A percentile compares a stretch with the other conserved stretches of the same genome.
Evolutionary conservation across 352 stramenopile species (phyloP).

Genomic region (Thraustochytrium sp.): DNA sequence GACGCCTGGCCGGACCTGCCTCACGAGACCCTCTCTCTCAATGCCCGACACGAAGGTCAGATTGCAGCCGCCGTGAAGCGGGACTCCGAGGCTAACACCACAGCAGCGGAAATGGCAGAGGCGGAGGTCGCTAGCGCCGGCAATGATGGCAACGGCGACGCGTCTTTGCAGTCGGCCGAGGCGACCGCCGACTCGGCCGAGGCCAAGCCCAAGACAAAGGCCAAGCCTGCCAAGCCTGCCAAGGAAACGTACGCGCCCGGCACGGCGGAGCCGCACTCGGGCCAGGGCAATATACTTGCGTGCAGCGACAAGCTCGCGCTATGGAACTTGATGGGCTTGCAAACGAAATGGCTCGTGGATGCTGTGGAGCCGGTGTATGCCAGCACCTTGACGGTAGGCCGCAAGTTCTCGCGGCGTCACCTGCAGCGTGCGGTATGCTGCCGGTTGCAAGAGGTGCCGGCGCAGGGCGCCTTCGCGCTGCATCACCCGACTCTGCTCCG

Average conservation of each 20-base stretch:
- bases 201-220: background rate
- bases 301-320: slow-evolving; percentile 49
- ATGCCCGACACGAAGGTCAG: slow-evolving; percentile 18
- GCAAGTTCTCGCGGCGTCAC: slow-evolving; percentile 42
- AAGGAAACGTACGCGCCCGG: background rate
- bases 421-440: background rate
- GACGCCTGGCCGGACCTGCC: background rate
- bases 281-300: slow-evolving; percentile 32
- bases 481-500: slow-evolving; percentile 14
- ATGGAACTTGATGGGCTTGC: slow-evolving; percentile 45
- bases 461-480: background rate
- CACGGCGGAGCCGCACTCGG: background rate
- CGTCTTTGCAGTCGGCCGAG: background rate
- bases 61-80: slow-evolving; percentile 38
- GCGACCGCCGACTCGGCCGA: background rate
- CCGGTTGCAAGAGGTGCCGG: slow-evolving; percentile 14
- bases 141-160: background rate
- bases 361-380: slow-evolving; percentile 22
- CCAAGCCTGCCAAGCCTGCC: background rate
- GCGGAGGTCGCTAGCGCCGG: no score
- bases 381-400: slow-evolving; percentile 10
- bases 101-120: background rate
- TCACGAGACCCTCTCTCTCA: slow-evolving; percentile 1
- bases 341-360: slow-evolving; percentile 9
- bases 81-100: background rate